These are phyloP conservation scores for Tolypocladium nubicola DNA, from an alignment of 2,329 filamentous ascomycete genomes.

Conservation along the genomic window DNA sequence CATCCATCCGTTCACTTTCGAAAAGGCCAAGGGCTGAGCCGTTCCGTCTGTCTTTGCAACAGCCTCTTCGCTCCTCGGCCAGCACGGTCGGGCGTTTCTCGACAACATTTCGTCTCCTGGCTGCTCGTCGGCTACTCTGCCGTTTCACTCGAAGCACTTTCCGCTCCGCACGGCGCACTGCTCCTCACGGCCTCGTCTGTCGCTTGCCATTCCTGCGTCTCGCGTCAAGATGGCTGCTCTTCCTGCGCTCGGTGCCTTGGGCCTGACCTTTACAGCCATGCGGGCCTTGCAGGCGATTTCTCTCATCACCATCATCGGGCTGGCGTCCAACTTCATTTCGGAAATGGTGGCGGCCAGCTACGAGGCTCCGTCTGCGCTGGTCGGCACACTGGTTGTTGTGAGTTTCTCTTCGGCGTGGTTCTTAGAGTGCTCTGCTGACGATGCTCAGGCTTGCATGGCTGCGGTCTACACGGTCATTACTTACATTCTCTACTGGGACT, in stretches of 20 bases:
- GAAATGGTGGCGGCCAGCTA: slow-evolving; percentile 59
- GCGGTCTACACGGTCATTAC: slow-evolving; percentile 71
- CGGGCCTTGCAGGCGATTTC: slow-evolving; percentile 60
- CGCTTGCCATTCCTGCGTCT: slow-evolving; percentile 25
- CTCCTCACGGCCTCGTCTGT: slow-evolving; percentile 29
- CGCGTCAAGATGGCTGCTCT: slow-evolving; percentile 30
- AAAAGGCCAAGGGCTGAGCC: background rate
- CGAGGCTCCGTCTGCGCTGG: slow-evolving; percentile 58
- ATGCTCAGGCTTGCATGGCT: slow-evolving; percentile 59
- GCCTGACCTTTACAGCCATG: slow-evolving; percentile 65
- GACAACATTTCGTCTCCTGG: slow-evolving; percentile 22
- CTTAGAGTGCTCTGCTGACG: background rate
- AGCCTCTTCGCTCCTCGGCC: slow-evolving; percentile 1
- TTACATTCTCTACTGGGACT: slow-evolving; percentile 71
- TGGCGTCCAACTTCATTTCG: slow-evolving; percentile 73
- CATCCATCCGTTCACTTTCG: background rate
- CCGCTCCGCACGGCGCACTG: slow-evolving; percentile 28
- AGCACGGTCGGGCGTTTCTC: slow-evolving; percentile 1
- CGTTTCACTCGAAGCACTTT: slow-evolving; percentile 30
- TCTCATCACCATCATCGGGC: slow-evolving; percentile 68
- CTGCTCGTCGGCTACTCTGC: slow-evolving; percentile 18
- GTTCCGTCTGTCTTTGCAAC: background rate
- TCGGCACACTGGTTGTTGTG: slow-evolving; percentile 73
- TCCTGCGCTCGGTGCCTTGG: slow-evolving; percentile 58
- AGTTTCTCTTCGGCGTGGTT: slow-evolving; percentile 22